Percentiles rank a stretch among this genome's conserved stretches.
Evolutionary conservation across 2,329 filamentous ascomycete genomes (phyloP).

Genomic region (Teratosphaeria destructans): DNA sequence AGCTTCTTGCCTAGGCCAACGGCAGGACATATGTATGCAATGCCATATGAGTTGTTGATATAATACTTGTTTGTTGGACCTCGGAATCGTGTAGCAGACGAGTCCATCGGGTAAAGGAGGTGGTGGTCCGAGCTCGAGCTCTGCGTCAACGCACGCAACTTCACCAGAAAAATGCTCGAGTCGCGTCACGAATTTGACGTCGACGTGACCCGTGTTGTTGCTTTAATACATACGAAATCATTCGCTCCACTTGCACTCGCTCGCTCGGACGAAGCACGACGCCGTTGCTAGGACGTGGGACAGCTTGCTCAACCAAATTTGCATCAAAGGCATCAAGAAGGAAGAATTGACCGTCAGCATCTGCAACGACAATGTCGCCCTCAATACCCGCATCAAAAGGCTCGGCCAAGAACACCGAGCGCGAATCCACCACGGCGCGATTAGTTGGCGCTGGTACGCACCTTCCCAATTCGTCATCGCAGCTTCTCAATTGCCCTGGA

Average conservation of each 20-base stretch:
- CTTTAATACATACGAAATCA: background rate
- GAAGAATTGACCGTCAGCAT: background rate
- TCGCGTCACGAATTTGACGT: background rate
- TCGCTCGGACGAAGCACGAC: too few relatives aligned
- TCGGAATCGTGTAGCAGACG: background rate
- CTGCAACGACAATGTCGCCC: constrained; percentile 15
- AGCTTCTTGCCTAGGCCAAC: too few relatives aligned
- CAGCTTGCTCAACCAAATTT: background rate
- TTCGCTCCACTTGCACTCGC: too few relatives aligned
- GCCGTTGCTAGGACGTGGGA: too few relatives aligned
- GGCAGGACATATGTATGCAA: too few relatives aligned
- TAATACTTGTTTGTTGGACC: background rate
- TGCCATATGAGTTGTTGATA: background rate
- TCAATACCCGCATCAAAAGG: constrained; percentile 12
- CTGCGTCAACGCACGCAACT: background rate
- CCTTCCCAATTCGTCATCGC: constrained; percentile 1
- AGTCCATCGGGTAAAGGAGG: background rate
- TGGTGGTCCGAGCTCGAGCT: background rate
- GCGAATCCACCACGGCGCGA: constrained; percentile 80
- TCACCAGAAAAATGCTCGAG: background rate
- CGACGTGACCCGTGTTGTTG: background rate
- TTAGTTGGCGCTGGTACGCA: constrained; percentile 77
- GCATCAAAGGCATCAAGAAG: background rate
- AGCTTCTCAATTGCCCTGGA: background rate
- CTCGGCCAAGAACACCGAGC: constrained; percentile 55